phyloP scores from a whole-genome alignment of 768 basidiomycete species.

The Dacryopinax primogenitus region DNA sequence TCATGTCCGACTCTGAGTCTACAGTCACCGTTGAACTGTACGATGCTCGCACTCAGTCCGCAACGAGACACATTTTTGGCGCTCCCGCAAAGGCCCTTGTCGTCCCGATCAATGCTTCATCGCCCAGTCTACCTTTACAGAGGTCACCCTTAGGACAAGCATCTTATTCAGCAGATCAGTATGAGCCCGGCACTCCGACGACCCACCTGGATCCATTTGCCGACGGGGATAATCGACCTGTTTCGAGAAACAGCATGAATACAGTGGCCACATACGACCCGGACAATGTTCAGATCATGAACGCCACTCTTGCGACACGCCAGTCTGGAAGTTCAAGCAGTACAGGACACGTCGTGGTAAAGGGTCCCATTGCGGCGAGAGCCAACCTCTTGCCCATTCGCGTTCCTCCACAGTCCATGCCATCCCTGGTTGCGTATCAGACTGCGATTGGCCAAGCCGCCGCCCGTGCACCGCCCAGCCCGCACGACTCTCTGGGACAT shows the following conservation, averaged over 20 bases:
- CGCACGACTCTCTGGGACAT: conserved; percentile 2
- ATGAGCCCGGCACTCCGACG: background rate
- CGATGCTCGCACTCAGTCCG: background rate
- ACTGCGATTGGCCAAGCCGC: background rate
- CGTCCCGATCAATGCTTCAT: background rate
- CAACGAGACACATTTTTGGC: background rate
- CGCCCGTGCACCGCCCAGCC: background rate
- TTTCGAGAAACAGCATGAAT: background rate
- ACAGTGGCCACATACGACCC: background rate
- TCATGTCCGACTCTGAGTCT: conserved; percentile 2
- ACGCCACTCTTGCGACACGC: background rate
- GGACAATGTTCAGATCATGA: conserved; percentile 7
- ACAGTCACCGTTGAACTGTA: background rate
- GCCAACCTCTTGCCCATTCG: conserved; percentile 5
- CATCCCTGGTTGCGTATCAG: background rate
- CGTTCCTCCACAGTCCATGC: background rate
- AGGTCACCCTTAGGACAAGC: background rate
- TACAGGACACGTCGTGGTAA: background rate
- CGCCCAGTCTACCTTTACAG: background rate
- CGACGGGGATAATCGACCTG: background rate
- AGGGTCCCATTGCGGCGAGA: background rate
- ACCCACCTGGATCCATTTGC: background rate
- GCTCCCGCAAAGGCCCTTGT: conserved; percentile 2
- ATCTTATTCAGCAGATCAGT: background rate
- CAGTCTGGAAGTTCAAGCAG: background rate